Evolutionary conservation across 2,329 filamentous ascomycete genomes (phyloP).

Genomic region (Elsinoe necatrix): DNA sequence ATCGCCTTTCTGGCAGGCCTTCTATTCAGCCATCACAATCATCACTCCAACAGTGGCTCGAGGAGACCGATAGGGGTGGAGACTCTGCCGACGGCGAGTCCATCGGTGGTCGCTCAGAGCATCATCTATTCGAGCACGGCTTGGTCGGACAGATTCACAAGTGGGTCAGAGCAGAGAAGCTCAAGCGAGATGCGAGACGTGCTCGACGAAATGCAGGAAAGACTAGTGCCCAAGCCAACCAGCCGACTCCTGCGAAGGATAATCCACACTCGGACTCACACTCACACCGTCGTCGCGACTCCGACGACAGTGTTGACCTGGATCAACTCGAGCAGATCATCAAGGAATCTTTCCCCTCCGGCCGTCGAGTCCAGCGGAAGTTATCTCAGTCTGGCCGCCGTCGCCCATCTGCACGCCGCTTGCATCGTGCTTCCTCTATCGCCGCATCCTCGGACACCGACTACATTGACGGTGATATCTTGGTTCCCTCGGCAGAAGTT

Average conservation of each 20-base stretch:
- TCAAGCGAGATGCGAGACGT: slow-evolving; percentile 53
- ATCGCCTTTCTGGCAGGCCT: slow-evolving; percentile 35
- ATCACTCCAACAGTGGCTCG: slow-evolving; percentile 14
- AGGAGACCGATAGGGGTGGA: slow-evolving; percentile 8
- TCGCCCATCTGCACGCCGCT: slow-evolving; percentile 21
- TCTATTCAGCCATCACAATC: slow-evolving; percentile 18
- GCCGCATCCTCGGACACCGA: slow-evolving; percentile 75
- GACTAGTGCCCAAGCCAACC: slow-evolving; percentile 29
- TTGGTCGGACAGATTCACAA: slow-evolving; percentile 66
- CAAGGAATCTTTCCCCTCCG: slow-evolving; percentile 53
- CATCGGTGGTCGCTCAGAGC: slow-evolving; percentile 16
- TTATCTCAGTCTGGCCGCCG: slow-evolving; percentile 29
- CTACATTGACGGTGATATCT: slow-evolving; percentile 65
- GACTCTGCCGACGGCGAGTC: slow-evolving; percentile 26
- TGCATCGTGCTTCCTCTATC: slow-evolving; percentile 37
- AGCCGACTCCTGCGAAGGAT: slow-evolving; percentile 15
- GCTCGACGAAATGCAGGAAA: slow-evolving; percentile 34
- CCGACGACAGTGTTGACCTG: slow-evolving; percentile 63
- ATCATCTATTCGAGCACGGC: slow-evolving; percentile 27
- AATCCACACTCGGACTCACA: slow-evolving; percentile 13
- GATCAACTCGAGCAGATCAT: slow-evolving; percentile 75
- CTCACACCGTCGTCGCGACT: slow-evolving; percentile 23
- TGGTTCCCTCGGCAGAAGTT: slow-evolving; percentile 80
- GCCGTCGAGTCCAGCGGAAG: slow-evolving; percentile 26
- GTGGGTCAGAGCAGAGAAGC: slow-evolving; percentile 76